Conservation (phyloP, 2,329 filamentous ascomycete genomes). For the Endothia cerciana region DNA sequence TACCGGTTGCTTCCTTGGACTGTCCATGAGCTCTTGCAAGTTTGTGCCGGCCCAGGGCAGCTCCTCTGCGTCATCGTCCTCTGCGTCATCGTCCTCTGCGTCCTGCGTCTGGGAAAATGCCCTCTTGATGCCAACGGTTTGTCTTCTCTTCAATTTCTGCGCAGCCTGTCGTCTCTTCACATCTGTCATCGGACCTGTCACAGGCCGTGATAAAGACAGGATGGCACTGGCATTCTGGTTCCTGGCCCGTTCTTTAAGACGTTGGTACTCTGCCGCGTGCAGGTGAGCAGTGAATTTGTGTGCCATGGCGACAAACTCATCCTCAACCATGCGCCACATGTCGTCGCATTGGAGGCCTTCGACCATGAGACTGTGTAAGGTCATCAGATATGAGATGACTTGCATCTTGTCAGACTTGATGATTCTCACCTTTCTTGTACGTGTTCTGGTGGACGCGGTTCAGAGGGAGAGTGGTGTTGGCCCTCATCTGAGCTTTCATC, state of each 20-base stretch:
- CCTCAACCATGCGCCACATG: conserved; percentile 80
- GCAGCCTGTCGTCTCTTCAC: conserved; percentile 43
- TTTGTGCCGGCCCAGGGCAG: conserved; percentile 43
- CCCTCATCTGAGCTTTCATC: background rate
- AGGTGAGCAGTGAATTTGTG: conserved; percentile 74
- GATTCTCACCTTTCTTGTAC: conserved; percentile 1
- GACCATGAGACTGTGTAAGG: conserved; percentile 60
- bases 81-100: conserved; percentile 34
- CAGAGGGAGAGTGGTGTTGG: background rate
- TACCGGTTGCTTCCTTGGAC: conserved; percentile 38
- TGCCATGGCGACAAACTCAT: conserved; percentile 72
- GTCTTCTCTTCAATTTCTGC: conserved; percentile 40
- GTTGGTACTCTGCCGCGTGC: conserved; percentile 76
- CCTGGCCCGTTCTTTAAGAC: conserved; percentile 62
- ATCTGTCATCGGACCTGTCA: conserved; percentile 47
- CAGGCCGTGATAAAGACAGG: conserved; percentile 54
- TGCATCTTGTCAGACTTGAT: background rate
- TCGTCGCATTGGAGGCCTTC: conserved; percentile 71
- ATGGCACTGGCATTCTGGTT: conserved; percentile 58
- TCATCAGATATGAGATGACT: background rate
- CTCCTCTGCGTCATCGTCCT: conserved; percentile 39
- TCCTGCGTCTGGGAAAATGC: conserved; percentile 21
- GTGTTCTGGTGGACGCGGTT: background rate
- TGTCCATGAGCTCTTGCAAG: conserved; percentile 49
- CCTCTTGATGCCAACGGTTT: conserved; percentile 38